A percentile compares a stretch with the other conserved stretches of the same genome.
phyloP scores from a whole-genome alignment of 1,284 basidiomycete species.

The Butyriboletus appendiculatus region DNA sequence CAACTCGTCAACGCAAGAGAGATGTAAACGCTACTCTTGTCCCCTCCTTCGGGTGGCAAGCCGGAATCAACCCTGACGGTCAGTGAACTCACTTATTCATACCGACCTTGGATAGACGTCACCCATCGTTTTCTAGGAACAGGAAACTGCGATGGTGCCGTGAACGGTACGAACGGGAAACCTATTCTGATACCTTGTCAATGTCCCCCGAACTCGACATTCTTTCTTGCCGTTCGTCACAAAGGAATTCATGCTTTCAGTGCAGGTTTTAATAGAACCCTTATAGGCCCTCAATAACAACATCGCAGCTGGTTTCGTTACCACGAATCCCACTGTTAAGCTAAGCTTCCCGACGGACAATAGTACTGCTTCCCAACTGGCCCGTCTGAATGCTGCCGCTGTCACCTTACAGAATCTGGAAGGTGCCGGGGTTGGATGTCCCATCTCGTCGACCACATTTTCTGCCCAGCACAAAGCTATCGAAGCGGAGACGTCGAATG shows the following conservation, averaged over 20 bases:
- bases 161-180: slow-evolving; percentile 51
- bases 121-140: slow-evolving; percentile 23
- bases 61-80: slow-evolving; percentile 57
- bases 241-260: background rate
- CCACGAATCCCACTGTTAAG: slow-evolving; percentile 57
- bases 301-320: slow-evolving; percentile 56
- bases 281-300: slow-evolving; percentile 53
- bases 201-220: slow-evolving; percentile 56
- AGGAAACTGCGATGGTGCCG: slow-evolving; percentile 57
- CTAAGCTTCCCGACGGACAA: slow-evolving; percentile 61
- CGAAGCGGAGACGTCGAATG: slow-evolving; percentile 21
- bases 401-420: slow-evolving; percentile 56
- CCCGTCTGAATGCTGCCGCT: slow-evolving; percentile 51
- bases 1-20: slow-evolving; percentile 41
- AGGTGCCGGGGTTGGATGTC: slow-evolving; percentile 55
- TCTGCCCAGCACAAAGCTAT: slow-evolving; percentile 48
- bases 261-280: slow-evolving; percentile 6
- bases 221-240: slow-evolving; percentile 48
- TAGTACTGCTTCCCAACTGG: slow-evolving; percentile 50
- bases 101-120: background rate
- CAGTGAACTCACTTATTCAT: slow-evolving; percentile 1
- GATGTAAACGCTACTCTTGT: slow-evolving; percentile 52
- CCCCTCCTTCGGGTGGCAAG: slow-evolving; percentile 51
- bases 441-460: slow-evolving; percentile 53
- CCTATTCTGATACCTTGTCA: slow-evolving; percentile 59